Evolutionary conservation across 768 basidiomycete species (phyloP), one percentile per base, ranked within the genome.

Genomic region (Panaeolus cyanescens): DNA sequence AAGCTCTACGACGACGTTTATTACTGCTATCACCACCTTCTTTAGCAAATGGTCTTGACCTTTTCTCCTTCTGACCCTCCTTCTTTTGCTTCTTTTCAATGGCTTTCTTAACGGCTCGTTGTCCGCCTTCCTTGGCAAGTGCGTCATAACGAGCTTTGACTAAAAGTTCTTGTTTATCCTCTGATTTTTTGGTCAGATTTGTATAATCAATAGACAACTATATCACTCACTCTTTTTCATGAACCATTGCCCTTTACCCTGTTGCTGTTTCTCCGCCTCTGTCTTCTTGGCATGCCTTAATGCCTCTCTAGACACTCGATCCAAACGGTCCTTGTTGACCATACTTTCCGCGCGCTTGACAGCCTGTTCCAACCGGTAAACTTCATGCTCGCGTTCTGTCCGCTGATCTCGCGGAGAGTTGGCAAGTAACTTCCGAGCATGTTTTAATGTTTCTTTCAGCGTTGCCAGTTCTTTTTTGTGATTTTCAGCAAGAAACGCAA

Each of bases 11-110:
- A 9, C 36, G 25, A 36, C 59, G 53, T 60, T 59, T 59, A 32
- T 25, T 33, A 4, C 39, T 28, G 7, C 39, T 31, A 6, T 54
- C 45, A 19, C 50, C 32, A n/a, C 53, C 59, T n/a, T 68, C 71
- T 61, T 71, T 77, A 2, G 71, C 69, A 65, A 87, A 89, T 12
- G 95, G 95, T 57, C 93, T 79, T 59, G 83, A 88, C 68, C 85
- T 90, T 76, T 96, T 96, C 80, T 96, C 95, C 73, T 91, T 95
- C 74, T 94, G 92, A 55, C 83, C 83, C 19, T 89, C 78, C 79
- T 95, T 96, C 73, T 86, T 92, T 74, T 92, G 88, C 73, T 88
- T 95, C 83, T 92, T 96, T 67, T 92, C 92, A 30, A 96, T 87
- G 5, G 86, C 92, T 74, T 90, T 95, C 71, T 90, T 92, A 56